Percentiles rank a stretch among this genome's conserved stretches.
These are phyloP conservation scores for Casuarina cunninghamiana DNA, from an alignment of 306 rosid genomes.

Conservation along the genomic window DNA sequence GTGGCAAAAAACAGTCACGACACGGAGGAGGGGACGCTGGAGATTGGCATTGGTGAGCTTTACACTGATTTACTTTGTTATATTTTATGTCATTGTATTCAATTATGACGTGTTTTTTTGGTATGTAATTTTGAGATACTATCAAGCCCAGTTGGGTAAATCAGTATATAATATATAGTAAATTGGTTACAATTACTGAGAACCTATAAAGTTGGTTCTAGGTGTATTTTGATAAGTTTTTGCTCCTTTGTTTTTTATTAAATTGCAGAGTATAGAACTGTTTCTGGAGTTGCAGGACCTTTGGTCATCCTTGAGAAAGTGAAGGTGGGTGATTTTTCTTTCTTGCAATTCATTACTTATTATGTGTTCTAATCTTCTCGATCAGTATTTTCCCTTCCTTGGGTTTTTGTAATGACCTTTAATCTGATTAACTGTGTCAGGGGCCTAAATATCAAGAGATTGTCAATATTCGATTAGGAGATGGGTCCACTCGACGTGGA, in stretches of 20 bases:
- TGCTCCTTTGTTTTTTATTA: slow-evolving; percentile 19
- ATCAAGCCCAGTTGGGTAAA: neutral
- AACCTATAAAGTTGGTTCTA: slow-evolving; percentile 6
- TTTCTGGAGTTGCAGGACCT: slow-evolving; percentile 99
- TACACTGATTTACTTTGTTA: slow-evolving; percentile 16
- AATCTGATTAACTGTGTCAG: slow-evolving; percentile 44
- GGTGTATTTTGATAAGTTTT: slow-evolving; percentile 17
- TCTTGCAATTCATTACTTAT: slow-evolving; percentile 8
- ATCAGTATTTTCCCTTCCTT: neutral
- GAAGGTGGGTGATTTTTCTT: slow-evolving; percentile 53
- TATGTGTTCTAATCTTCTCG: slow-evolving; percentile 14
- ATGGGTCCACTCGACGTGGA: slow-evolving; percentile 88
- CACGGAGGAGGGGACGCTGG: slow-evolving; percentile 74
- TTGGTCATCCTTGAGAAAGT: slow-evolving; percentile 98
- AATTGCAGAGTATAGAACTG: slow-evolving; percentile 93
- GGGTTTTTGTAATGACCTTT: slow-evolving; percentile 11
- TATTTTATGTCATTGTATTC: slow-evolving; percentile 7
- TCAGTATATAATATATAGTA: neutral
- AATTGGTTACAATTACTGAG: slow-evolving; percentile 7
- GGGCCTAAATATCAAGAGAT: slow-evolving; percentile 99
- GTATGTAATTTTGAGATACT: neutral
- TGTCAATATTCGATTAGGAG: slow-evolving; percentile 97
- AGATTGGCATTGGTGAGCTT: slow-evolving; percentile 86
- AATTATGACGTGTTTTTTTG: neutral
- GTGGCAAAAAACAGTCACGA: slow-evolving; percentile 53